Evolutionary conservation across 108 stramenopile genomes (phyloP).

Genomic region (Discostella stelligeroides): DNA sequence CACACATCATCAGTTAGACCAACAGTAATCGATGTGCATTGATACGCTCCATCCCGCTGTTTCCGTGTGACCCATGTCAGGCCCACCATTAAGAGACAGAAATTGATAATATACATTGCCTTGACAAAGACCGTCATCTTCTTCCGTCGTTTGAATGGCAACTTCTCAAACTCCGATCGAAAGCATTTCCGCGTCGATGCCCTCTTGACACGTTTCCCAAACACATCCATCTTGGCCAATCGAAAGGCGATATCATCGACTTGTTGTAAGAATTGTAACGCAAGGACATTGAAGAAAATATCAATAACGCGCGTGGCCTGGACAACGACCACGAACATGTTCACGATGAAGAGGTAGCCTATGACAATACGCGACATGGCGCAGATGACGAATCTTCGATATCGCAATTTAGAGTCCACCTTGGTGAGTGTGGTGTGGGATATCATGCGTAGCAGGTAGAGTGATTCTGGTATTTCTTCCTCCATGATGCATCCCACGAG

Average conservation of each 20-base stretch:
- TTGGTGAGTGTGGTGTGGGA: not conserved
- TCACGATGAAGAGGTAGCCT: slow-evolving; percentile 23
- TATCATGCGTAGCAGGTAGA: slow-evolving; percentile 12
- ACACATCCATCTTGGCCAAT: not conserved
- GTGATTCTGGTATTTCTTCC: slow-evolving; percentile 15
- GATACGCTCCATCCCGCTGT: not conserved
- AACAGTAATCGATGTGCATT: not conserved
- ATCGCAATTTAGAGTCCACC: not conserved
- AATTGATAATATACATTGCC: not conserved
- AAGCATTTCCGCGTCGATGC: slow-evolving; percentile 1
- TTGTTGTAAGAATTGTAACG: not conserved
- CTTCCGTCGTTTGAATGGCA: not conserved
- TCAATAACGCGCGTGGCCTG: slow-evolving; percentile 12
- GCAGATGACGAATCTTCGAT: slow-evolving; percentile 8
- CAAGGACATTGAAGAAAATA: slow-evolving; percentile 13
- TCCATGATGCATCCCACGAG: slow-evolving; percentile 24
- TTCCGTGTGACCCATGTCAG: not conserved
- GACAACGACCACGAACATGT: slow-evolving; percentile 8
- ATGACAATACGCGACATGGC: slow-evolving; percentile 3
- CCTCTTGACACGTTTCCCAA: not conserved
- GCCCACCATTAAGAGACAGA: not conserved
- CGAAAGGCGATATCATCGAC: not conserved
- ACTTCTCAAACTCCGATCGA: not conserved
- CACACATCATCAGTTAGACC: not conserved
- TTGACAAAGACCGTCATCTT: not conserved